These are phyloP conservation scores for Byssothecium circinans DNA, from an alignment of 2,329 filamentous ascomycete species.

Conservation along the genomic window DNA sequence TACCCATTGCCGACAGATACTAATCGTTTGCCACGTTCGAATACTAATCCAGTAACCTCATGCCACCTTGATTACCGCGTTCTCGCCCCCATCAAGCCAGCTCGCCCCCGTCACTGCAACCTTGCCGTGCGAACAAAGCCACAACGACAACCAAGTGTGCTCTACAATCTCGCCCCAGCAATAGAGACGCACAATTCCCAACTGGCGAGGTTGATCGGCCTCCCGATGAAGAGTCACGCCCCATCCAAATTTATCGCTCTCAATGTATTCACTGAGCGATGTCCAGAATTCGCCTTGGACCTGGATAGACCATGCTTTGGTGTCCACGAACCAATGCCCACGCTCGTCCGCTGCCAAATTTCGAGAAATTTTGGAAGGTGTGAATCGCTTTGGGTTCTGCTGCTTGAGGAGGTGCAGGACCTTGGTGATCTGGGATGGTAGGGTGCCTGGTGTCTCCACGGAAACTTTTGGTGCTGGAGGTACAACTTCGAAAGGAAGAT, in stretches of 20 bases:
- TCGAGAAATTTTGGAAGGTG: constrained; percentile 47
- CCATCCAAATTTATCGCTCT: constrained; percentile 65
- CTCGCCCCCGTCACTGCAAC: constrained; percentile 59
- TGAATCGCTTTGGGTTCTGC: constrained; percentile 36
- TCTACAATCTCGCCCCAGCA: constrained; percentile 75
- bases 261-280: constrained; percentile 63
- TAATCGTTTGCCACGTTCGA: no score
- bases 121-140: constrained; percentile 67
- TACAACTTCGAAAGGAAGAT: constrained; percentile 25
- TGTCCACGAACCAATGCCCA: constrained; percentile 74
- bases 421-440: constrained; percentile 35
- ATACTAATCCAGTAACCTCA: constrained; percentile 6
- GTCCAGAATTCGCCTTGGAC: constrained; percentile 62
- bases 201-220: constrained; percentile 8
- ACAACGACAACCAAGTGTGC: constrained; percentile 75
- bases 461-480: constrained; percentile 30
- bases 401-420: constrained; percentile 29
- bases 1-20: no score
- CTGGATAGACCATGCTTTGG: constrained; percentile 54
- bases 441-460: constrained; percentile 12
- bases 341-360: constrained; percentile 64
- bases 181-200: constrained; percentile 63
- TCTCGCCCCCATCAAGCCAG: constrained; percentile 69
- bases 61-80: constrained; percentile 57
- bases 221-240: constrained; percentile 60